Base-by-base conservation (phyloP, 73 alveolate species). In the Halteria grandinella region DNA sequence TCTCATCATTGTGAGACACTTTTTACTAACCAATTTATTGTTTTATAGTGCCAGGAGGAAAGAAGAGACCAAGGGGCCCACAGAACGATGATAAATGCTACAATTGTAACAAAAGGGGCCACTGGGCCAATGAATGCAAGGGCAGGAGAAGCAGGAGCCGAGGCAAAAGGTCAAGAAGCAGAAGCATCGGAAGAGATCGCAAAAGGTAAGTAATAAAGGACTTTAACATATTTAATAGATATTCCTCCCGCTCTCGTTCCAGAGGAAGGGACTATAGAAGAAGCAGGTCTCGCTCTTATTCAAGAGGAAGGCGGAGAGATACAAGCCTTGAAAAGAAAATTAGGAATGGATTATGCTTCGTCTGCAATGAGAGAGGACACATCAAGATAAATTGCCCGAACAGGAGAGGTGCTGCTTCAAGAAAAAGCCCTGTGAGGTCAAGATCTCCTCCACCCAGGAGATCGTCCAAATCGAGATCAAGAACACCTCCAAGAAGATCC, bases 11-110 rank as follows among this genome's bases (percentile, higher is more conserved):
- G 50, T 11, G 50, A 39, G 15, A 52, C 23, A 58, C 28, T 58
- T 23, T 40, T 40, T 10, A 11, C 44, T 62, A 60, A 62, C 32
- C 25, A 27, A 41, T 62, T 28, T 21, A 41, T n/a, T n/a, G n/a
- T n/a, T n/a, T n/a, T 62, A 41, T 62, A 62, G 78, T 62, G 78
- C 78, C 78, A 14, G 78, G 78, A 8, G 78, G 78, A 33, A 62
- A 62, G 78, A 62, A 52, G 25, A 41, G 60, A 41, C 36, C 23
- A 43, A 25, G 62, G 40, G 78, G 78, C n/a, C 78, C 78, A 36
- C 39, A 62, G 78, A 62, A n/a, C 11, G 50, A 62, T 5, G 78
- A 62, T 62, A 60, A 40, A 52, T 62, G 78, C 44, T 62, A n/a
- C 63, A 62, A 62, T 41, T 62, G 78, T 40, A 57, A 62, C n/a